phyloP scores from a whole-genome alignment of 2,329 filamentous ascomycete species.

The Cucurbitaria berberidis region DNA sequence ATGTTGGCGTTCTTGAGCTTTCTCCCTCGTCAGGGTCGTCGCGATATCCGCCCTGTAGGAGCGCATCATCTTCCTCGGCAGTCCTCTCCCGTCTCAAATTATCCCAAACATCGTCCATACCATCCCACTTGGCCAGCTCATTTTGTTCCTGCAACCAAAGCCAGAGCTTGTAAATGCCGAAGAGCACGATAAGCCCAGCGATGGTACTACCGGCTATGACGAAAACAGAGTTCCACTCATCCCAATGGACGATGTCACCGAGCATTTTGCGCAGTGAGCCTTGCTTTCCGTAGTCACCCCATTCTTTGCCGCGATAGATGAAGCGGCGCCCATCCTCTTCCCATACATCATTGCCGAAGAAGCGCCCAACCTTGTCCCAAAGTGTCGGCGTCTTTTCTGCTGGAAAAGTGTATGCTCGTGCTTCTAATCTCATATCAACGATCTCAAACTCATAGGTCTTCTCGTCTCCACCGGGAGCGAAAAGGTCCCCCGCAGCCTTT shows the following conservation, averaged over 20 bases:
- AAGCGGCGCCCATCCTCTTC: constrained; percentile 30
- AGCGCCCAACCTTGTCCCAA: constrained; percentile 27
- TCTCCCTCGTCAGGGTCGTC: constrained; percentile 31
- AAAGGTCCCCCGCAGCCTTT: constrained; percentile 25
- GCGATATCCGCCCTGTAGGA: constrained; percentile 31
- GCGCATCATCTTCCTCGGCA: constrained; percentile 31
- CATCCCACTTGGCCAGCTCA: constrained; percentile 41
- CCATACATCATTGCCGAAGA: constrained; percentile 39
- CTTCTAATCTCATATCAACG: constrained; percentile 27
- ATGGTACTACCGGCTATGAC: constrained; percentile 24
- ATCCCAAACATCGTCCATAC: constrained; percentile 44
- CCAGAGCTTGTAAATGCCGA: constrained; percentile 25
- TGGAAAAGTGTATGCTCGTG: constrained; percentile 30
- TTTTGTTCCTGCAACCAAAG: constrained; percentile 30
- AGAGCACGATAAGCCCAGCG: constrained; percentile 25
- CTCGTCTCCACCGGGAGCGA: constrained; percentile 22
- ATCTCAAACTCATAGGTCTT: constrained; percentile 34
- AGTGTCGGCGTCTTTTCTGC: constrained; percentile 10
- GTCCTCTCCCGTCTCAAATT: constrained; percentile 29
- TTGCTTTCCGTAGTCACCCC: constrained; percentile 40
- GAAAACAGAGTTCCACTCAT: constrained; percentile 31
- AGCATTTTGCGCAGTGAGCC: constrained; percentile 36
- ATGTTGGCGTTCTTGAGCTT: constrained; percentile 12
- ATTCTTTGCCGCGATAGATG: constrained; percentile 36
- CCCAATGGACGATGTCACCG: constrained; percentile 33